phyloP scores from a whole-genome alignment of 148 eudicot genomes.

The Fallopia convolvulus region DNA sequence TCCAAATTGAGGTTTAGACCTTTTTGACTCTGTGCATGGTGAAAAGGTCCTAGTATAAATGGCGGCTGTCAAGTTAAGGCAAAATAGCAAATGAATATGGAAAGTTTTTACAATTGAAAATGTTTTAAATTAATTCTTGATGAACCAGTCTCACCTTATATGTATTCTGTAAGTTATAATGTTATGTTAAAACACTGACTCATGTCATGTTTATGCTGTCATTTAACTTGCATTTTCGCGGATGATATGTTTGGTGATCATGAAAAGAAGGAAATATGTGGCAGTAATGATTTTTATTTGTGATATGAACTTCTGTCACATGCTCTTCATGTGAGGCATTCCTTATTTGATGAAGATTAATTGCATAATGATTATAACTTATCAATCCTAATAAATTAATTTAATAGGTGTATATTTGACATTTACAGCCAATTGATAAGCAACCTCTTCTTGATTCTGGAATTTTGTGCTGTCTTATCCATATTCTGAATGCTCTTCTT shows the following conservation, averaged over 20 bases:
- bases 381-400: background rate
- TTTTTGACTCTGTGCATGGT: background rate
- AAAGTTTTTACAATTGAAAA: background rate
- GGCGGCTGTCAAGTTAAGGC: background rate
- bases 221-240: background rate
- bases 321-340: background rate
- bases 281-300: background rate
- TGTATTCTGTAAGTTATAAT: background rate
- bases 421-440: constrained; percentile 76
- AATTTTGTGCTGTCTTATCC: constrained; percentile 85
- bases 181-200: background rate
- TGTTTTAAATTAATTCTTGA: background rate
- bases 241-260: background rate
- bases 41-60: background rate
- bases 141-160: background rate
- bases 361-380: background rate
- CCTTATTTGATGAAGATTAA: background rate
- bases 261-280: background rate
- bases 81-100: background rate
- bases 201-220: background rate
- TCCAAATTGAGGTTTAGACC: background rate
- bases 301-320: background rate
- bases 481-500: constrained; percentile 78
- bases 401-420: constrained; percentile 5
- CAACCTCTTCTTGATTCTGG: constrained; percentile 99